Evolutionary conservation across 768 basidiomycete genomes (phyloP).

Genomic region (Leccinum uliginosum): DNA sequence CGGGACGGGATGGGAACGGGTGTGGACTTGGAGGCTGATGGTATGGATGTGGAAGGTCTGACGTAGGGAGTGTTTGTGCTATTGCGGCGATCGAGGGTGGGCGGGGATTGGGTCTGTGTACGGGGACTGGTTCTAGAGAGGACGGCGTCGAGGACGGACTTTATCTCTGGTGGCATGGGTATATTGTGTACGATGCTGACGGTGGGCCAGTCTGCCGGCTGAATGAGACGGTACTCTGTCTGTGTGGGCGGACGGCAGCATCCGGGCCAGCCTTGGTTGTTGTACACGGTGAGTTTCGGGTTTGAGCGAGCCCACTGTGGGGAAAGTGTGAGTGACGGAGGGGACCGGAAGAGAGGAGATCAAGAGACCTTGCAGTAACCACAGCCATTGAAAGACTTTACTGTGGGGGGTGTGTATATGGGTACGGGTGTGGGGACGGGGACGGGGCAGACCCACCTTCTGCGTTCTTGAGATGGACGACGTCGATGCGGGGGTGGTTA

Average conservation of each 20-base stretch:
- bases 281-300: conserved; percentile 52
- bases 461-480: conserved; percentile 80
- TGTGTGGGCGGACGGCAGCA: conserved; percentile 75
- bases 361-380: conserved; percentile 80
- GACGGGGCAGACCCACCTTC: conserved; percentile 52
- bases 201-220: conserved; percentile 74
- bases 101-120: conserved; percentile 31
- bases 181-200: conserved; percentile 73
- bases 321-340: conserved; percentile 23
- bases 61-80: conserved; percentile 33
- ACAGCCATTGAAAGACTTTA: conserved; percentile 80
- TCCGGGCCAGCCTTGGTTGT: conserved; percentile 83
- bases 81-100: conserved; percentile 44
- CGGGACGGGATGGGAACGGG: conserved; percentile 38
- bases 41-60: conserved; percentile 10
- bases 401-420: conserved; percentile 34
- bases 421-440: conserved; percentile 8
- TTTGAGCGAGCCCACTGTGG: conserved; percentile 67
- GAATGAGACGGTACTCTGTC: conserved; percentile 58
- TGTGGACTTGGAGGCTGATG: conserved; percentile 39
- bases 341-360: conserved; percentile 15
- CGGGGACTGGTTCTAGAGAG: conserved; percentile 37
- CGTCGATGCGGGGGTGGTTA: conserved; percentile 71
- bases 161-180: conserved; percentile 69
- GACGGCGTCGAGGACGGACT: conserved; percentile 57